phyloP scores from a whole-genome alignment of 1,284 basidiomycete species.

The Trichosporon sp. region DNA sequence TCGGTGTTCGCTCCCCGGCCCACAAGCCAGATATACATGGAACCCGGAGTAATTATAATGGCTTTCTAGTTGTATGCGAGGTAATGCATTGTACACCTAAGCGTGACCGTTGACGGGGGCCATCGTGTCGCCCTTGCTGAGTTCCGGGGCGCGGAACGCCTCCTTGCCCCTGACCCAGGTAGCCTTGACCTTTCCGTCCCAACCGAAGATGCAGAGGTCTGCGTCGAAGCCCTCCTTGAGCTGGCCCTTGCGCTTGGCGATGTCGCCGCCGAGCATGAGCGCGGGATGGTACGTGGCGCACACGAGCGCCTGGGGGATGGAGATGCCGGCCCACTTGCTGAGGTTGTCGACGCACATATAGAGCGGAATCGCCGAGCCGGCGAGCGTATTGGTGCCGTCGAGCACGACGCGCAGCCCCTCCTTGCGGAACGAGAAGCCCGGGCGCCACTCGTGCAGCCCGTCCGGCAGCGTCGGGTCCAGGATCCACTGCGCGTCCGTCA shows the following conservation, averaged over 20 bases:
- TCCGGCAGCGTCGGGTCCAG: conserved; percentile 78
- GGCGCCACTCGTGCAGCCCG: conserved; percentile 78
- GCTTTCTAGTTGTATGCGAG: neutral
- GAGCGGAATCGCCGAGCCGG: conserved; percentile 70
- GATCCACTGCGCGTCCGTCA: conserved; percentile 84
- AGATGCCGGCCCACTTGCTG: conserved; percentile 70
- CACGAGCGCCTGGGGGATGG: conserved; percentile 73
- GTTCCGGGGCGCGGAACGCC: conserved; percentile 53
- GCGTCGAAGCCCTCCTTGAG: conserved; percentile 74
- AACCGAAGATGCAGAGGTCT: conserved; percentile 70
- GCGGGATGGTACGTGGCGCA: conserved; percentile 81
- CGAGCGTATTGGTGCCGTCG: conserved; percentile 78
- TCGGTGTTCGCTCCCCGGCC: no score
- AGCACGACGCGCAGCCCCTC: conserved; percentile 74
- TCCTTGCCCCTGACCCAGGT: conserved; percentile 77
- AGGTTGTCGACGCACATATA: conserved; percentile 82
- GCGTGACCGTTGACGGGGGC: conserved; percentile 8
- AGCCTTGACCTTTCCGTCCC: conserved; percentile 61
- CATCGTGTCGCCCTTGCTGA: conserved; percentile 8
- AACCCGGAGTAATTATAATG: neutral
- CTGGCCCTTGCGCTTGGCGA: conserved; percentile 72
- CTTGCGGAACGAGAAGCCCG: conserved; percentile 66
- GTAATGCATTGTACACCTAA: neutral
- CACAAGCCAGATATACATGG: neutral
- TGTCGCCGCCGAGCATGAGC: conserved; percentile 62